These are phyloP conservation scores for Batkoa obscura DNA, from an alignment of 371 early-diverging fungal genomes.

Conservation along the genomic window DNA sequence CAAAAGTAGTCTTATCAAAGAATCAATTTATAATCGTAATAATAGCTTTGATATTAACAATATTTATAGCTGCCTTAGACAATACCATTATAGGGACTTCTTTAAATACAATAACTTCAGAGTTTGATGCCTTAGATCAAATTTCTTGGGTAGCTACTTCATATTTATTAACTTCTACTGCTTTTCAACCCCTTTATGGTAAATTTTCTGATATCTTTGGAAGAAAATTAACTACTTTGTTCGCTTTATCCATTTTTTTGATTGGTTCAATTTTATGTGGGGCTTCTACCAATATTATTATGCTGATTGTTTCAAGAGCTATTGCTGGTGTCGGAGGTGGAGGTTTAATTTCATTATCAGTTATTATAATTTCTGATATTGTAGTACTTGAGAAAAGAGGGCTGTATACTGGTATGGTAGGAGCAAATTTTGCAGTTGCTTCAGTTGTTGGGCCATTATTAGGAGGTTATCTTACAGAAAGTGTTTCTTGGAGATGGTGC, in stretches of 20 bases:
- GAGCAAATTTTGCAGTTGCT: conserved; percentile 31
- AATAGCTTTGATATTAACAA: conserved; percentile 14
- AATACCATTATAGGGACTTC: conserved; percentile 62
- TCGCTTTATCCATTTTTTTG: conserved; percentile 31
- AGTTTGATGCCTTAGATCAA: conserved; percentile 38
- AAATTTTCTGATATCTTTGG: conserved; percentile 43
- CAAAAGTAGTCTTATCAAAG: too few relatives aligned
- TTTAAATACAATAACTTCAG: conserved; percentile 49
- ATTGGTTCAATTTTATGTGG: conserved; percentile 35
- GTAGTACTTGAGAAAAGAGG: conserved; percentile 18
- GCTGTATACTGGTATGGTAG: conserved; percentile 28
- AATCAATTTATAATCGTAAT: not conserved
- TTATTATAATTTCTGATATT: conserved; percentile 39
- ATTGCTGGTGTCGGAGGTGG: conserved; percentile 65
- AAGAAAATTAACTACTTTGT: conserved; percentile 29
- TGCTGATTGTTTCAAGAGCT: conserved; percentile 52
- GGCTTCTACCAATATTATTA: conserved; percentile 22
- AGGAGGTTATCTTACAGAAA: conserved; percentile 51
- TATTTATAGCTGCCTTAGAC: conserved; percentile 46
- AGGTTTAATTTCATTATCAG: conserved; percentile 43
- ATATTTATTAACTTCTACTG: conserved; percentile 53
- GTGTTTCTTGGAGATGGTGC: conserved; percentile 33
- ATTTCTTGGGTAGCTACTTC: conserved; percentile 56
- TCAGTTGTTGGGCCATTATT: conserved; percentile 49
- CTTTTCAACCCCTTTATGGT: conserved; percentile 53